Conservation (phyloP, 768 basidiomycete genomes). For the Dendrothele bispora region DNA sequence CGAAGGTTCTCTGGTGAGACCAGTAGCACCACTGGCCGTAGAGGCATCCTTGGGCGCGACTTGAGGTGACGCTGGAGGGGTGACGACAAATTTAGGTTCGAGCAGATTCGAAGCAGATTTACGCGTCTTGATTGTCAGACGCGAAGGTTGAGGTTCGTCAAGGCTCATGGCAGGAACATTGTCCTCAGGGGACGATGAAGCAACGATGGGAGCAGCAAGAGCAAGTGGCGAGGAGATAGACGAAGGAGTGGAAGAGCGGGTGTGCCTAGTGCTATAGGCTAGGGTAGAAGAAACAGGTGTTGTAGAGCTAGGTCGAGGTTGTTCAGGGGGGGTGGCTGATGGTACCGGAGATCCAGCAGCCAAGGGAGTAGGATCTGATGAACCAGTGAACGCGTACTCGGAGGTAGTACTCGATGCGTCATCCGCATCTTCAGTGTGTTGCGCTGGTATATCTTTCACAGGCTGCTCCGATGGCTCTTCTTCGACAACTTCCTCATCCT, state of each 20-base stretch:
- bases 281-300: conserved; percentile 18
- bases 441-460: conserved; percentile 14
- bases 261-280: conserved; percentile 44
- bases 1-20: conserved; percentile 44
- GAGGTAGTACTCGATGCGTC: conserved; percentile 65
- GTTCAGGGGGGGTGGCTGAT: conserved; percentile 27
- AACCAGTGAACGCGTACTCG: conserved; percentile 57
- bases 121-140: conserved; percentile 55
- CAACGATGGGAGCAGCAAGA: conserved; percentile 78
- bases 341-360: conserved; percentile 53
- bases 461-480: conserved; percentile 17
- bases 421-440: conserved; percentile 33
- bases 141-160: conserved; percentile 41
- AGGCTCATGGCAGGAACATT: conserved; percentile 65
- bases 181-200: conserved; percentile 54
- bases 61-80: conserved; percentile 75
- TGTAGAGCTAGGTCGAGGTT: conserved; percentile 19
- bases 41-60: conserved; percentile 44
- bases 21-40: conserved; percentile 36
- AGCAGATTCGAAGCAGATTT: conserved; percentile 67
- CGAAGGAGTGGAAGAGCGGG: conserved; percentile 85
- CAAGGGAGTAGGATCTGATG: conserved; percentile 47
- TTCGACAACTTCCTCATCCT: conserved; percentile 42
- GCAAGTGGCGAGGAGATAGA: conserved; percentile 88
- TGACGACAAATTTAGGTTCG: conserved; percentile 65